Evolutionary conservation across 805 yeast species (phyloP), one percentile per base, ranked within the genome.

Genomic region (Saccharomycopsis fermentans): DNA sequence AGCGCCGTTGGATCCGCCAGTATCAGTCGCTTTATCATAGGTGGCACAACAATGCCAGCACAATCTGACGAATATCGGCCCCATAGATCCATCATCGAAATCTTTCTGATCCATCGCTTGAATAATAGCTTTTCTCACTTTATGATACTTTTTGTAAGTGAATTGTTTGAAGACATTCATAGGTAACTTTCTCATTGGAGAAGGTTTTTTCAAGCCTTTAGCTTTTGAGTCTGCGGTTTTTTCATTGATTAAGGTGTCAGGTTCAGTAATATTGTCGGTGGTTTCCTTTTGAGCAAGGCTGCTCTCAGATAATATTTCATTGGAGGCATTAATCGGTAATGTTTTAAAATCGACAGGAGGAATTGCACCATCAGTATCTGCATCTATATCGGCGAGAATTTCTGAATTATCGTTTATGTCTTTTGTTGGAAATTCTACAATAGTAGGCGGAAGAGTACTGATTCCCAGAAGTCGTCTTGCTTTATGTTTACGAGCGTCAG

Each of bases 21-120:
- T 67, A 1, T 63, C 62, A 5, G 69, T 58, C 19, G 61, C 50
- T 63, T 70, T 71, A 62, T 78, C 74, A 65, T 72, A 78, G 4
- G 81, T 76, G 19, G 81, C 81, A 55, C 77, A 73, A 52, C 74
- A 70, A 62, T 78, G 81, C 81, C 81, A 78, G 40, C 81, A 76
- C 34, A 78, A 67, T 62, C 81, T 67, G 26, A 78, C 72, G 14
- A 78, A 62, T 14, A 77, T 64, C 37, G 81, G 82, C 0, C 77
- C 81, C 63, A 74, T 73, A 3, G 85, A 80, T 11, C 64, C 64
- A 50, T 62, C 64, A 56, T 62, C 64, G 26, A 40, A 54, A 6
- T 26, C 47, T 29, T 52, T 47, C 34, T 55, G 35, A n/a, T 54
- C 50, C 27, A 62, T 26, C 32, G 74, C 66, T 40, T 66, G 62